phyloP scores from a whole-genome alignment of 2,329 filamentous ascomycete genomes.

The Colletotrichum godetiae region DNA sequence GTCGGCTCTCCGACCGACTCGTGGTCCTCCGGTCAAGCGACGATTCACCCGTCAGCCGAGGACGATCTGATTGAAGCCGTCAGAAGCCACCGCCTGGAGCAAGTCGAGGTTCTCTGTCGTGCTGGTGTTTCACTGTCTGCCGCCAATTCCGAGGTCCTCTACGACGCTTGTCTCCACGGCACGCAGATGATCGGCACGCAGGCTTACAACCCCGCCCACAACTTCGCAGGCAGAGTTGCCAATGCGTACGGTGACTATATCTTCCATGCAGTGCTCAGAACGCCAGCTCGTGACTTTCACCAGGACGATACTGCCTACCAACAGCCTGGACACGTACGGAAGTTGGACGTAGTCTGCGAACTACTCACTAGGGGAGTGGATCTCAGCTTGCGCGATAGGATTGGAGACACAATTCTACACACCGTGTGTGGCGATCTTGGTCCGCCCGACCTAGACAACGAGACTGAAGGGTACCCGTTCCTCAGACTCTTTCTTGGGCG shows the following conservation, averaged over 20 bases:
- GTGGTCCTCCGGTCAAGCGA: not conserved
- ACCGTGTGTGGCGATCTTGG: not conserved
- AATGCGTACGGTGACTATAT: not conserved
- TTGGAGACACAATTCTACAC: not conserved
- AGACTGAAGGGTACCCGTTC: not conserved
- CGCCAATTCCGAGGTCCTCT: not conserved
- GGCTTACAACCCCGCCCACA: not conserved
- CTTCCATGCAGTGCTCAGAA: not conserved
- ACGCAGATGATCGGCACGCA: not conserved
- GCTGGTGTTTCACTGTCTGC: not conserved
- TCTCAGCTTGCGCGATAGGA: not conserved
- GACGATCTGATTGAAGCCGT: not conserved
- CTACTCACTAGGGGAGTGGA: not conserved
- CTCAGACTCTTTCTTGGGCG: not conserved
- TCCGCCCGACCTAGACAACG: not conserved
- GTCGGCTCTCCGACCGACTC: not conserved
- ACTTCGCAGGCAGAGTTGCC: not conserved
- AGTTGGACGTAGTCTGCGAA: not conserved
- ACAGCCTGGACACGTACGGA: not conserved
- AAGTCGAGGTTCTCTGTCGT: not conserved
- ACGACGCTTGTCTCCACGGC: not conserved
- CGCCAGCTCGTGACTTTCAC: not conserved
- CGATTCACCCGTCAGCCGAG: not conserved
- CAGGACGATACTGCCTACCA: not conserved
- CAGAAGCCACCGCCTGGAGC: not conserved